Base-by-base conservation (phyloP, 768 basidiomycete species). In the Kwoniella mangroviensis region DNA sequence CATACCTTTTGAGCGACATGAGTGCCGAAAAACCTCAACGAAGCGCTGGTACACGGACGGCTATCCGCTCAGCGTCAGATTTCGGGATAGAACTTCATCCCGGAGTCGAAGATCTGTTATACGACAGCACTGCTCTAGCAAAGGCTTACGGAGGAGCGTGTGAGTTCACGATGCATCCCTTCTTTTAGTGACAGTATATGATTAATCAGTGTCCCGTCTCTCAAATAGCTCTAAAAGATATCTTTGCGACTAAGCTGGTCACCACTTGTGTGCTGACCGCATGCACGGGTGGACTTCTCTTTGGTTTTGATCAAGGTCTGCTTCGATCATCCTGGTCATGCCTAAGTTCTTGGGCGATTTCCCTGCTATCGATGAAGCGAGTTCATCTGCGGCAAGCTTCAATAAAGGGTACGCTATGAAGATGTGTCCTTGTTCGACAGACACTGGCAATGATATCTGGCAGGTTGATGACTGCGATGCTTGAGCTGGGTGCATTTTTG, bases 401-500 rank as follows among this genome's bases (percentile, higher is more conserved):
- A 61, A 61, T 34, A 61, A 61, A 21, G 60, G 60, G 54, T 55
- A 28, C 13, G 54, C 15, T 28, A n/a, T 19, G 17, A 28, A 22
- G 54, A 22, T 55, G 12, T 28, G 26, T 55, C 17, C 15, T 34
- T 34, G 34, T 34, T 34, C 34, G 34, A 34, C 34, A 34, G 34
- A 34, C 34, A 34, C 34, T 34, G 34, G 9, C 9, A 7, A 34
- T 34, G 9, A 34, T 34, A 0, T 34, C 34, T 34, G 34, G 34
- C 54, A 55, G 54, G 10, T 19, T 61, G 9, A 61, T 61, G 60
- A 61, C 60, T 43, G 60, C 42, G 17, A 13, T 61, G n/a, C 60
- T 61, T n/a, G 74, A 79, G 58, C 71, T 80, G 42, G 82, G 81
- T 62, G 91, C 91, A 24, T 91, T 91, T 89, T 85, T 90, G 66